Evolutionary conservation across 441 rosid species (phyloP), one percentile per base, ranked within the genome.

Genomic region (Theobroma grandiflorum): DNA sequence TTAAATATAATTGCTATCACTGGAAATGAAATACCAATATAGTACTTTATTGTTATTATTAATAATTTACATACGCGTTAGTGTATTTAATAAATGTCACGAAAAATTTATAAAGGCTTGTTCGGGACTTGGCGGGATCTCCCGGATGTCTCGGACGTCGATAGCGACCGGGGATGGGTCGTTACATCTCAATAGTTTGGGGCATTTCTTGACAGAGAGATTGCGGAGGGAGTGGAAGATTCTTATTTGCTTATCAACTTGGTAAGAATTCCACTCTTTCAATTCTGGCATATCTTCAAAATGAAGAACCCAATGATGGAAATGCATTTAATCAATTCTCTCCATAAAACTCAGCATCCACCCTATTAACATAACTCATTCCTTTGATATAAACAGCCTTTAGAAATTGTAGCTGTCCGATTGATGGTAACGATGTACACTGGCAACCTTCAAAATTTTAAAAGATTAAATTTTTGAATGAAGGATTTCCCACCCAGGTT

Each of bases 281-380:
- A 4, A 42, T 6, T 42, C 7, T 4, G 45, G 7, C 45, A 42
- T 42, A 4, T 42, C 45, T 42, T 42, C 45, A 42, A 42, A 42
- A 42, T 6, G 7, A 4, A 42, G 7, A 0, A 6, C 58, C 61
- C 35, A 80, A 59, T 3, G 58, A 74, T 43, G 75, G 83, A 68
- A 80, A 75, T 26, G 35, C 16, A 68, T 35, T 8, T 14, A 16
- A 9, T 16, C 16, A 8, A 52, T 37, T 38, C 16, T 47, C 35
- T 20, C 79, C 83, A 59, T 40, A 59, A 26, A 80, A 80, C 50
- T 80, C 79, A 22, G 8, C 1, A 3, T 37, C 83, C 20, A 74
- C 69, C 0, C 8, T 45, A 38, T 58, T 18, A 3, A 74, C 49
- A 6, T n/a, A 50, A 80, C 57, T 37, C 79, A 80, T 80, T 6